Percentiles rank a stretch among this genome's conserved stretches.
These are phyloP conservation scores for Phoenix dactylifera DNA, from an alignment of 176 grass and related monocot species.

Conservation along the genomic window DNA sequence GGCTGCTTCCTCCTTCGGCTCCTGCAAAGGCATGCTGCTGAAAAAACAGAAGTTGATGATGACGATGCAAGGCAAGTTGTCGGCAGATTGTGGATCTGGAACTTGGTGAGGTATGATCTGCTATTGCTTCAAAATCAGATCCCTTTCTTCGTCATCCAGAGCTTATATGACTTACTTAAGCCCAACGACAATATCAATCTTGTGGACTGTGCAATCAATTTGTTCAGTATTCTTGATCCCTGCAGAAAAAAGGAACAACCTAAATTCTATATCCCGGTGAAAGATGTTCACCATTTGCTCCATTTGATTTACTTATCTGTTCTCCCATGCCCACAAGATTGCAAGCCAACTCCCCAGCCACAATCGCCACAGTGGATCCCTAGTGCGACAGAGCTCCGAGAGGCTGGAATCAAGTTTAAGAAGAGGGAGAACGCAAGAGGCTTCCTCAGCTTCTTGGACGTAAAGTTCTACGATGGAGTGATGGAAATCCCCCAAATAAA, in stretches of 20 bases:
- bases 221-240: not conserved
- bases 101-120: slow-evolving; percentile 16
- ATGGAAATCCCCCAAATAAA: slow-evolving; percentile 9
- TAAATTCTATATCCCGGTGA: no score
- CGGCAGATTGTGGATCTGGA: slow-evolving; percentile 13
- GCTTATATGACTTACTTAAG: not conserved
- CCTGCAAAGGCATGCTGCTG: not conserved
- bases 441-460: slow-evolving; percentile 12
- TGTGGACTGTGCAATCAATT: no score
- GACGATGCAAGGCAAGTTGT: not conserved
- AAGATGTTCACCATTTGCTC: slow-evolving; percentile 2
- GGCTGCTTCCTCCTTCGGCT: slow-evolving; percentile 14
- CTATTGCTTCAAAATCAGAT: slow-evolving; percentile 1
- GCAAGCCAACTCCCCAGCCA: not conserved
- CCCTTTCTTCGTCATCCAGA: slow-evolving; percentile 1
- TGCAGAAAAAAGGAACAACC: not conserved
- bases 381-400: not conserved
- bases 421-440: not conserved
- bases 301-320: slow-evolving; percentile 12
- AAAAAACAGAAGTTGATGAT: not conserved
- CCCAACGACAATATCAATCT: no score
- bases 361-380: not conserved
- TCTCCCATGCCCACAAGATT: not conserved
- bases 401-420: not conserved
- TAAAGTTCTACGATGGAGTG: not conserved